Conservation (phyloP, 1,284 basidiomycete species). For the Peniophora sp. region DNA sequence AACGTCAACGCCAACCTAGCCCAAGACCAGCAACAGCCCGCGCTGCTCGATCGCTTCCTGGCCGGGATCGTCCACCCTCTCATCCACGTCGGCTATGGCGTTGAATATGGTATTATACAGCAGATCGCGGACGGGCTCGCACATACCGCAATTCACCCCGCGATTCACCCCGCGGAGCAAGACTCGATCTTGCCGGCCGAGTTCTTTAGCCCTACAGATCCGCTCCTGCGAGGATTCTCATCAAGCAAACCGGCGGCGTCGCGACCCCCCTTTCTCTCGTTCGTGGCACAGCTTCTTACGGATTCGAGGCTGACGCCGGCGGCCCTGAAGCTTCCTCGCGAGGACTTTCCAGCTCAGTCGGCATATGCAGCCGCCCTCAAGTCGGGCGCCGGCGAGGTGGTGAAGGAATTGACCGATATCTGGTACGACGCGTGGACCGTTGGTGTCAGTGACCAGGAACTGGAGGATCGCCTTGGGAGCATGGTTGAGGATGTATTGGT, state of each 20-base stretch:
- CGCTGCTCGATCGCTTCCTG: slow-evolving; percentile 56
- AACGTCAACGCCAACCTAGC: slow-evolving; percentile 23
- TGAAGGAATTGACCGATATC: slow-evolving; percentile 35
- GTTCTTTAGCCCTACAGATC: slow-evolving; percentile 15
- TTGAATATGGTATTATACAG: slow-evolving; percentile 56
- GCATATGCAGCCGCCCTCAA: slow-evolving; percentile 7
- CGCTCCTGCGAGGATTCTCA: not conserved
- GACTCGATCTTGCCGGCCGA: slow-evolving; percentile 19
- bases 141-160: slow-evolving; percentile 25
- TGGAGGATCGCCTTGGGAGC: slow-evolving; percentile 19
- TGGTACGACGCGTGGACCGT: slow-evolving; percentile 37
- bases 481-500: slow-evolving; percentile 39
- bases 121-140: slow-evolving; percentile 56
- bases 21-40: slow-evolving; percentile 19
- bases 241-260: not conserved
- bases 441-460: slow-evolving; percentile 20
- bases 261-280: slow-evolving; percentile 26
- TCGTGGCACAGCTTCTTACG: slow-evolving; percentile 26
- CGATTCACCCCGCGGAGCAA: slow-evolving; percentile 17
- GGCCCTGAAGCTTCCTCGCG: slow-evolving; percentile 22
- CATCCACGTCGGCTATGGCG: slow-evolving; percentile 57
- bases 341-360: slow-evolving; percentile 21
- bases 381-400: slow-evolving; percentile 19
- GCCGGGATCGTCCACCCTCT: slow-evolving; percentile 56
- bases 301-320: slow-evolving; percentile 25